These are phyloP conservation scores for Aaosphaeria pasadenensis DNA, from an alignment of 2,329 filamentous ascomycete species.

Conservation along the genomic window DNA sequence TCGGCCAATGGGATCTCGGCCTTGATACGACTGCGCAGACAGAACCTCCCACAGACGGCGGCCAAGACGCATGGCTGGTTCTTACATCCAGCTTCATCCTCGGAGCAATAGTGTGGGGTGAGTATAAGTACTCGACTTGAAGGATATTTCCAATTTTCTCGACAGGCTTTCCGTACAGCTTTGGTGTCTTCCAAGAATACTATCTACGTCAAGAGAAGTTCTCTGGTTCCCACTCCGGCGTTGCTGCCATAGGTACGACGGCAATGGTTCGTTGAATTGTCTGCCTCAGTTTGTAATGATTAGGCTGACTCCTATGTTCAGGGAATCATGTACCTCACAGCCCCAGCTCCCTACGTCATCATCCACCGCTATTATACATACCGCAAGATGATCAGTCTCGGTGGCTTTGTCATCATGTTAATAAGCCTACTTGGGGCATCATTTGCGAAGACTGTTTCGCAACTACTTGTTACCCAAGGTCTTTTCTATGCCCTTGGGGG, in stretches of 20 bases:
- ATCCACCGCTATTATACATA: slow-evolving; percentile 29
- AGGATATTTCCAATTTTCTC: slow-evolving; percentile 3
- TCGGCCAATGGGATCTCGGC: no score
- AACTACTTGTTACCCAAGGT: slow-evolving; percentile 35
- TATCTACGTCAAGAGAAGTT: slow-evolving; percentile 37
- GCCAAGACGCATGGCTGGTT: slow-evolving; percentile 18
- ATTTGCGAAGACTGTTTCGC: slow-evolving; percentile 27
- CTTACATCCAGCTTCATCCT: slow-evolving; percentile 20
- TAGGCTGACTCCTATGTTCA: slow-evolving; percentile 3
- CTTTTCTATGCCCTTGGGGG: slow-evolving; percentile 43
- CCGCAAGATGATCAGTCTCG: slow-evolving; percentile 22
- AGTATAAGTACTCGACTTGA: slow-evolving; percentile 12
- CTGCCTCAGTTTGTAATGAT: neutral
- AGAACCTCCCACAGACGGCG: slow-evolving; percentile 13
- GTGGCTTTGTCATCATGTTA: slow-evolving; percentile 34
- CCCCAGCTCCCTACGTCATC: slow-evolving; percentile 36
- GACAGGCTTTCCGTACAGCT: slow-evolving; percentile 36
- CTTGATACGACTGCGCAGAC: no score
- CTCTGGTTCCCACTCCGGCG: slow-evolving; percentile 3
- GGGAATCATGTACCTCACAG: slow-evolving; percentile 43
- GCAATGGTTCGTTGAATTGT: slow-evolving; percentile 11
- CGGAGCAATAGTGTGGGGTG: slow-evolving; percentile 17
- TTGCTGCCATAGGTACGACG: slow-evolving; percentile 17
- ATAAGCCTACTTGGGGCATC: slow-evolving; percentile 32
- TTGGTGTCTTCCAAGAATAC: slow-evolving; percentile 45